Base-by-base conservation (phyloP, 148 eudicot genomes). In the Nepenthes mirabilis region DNA sequence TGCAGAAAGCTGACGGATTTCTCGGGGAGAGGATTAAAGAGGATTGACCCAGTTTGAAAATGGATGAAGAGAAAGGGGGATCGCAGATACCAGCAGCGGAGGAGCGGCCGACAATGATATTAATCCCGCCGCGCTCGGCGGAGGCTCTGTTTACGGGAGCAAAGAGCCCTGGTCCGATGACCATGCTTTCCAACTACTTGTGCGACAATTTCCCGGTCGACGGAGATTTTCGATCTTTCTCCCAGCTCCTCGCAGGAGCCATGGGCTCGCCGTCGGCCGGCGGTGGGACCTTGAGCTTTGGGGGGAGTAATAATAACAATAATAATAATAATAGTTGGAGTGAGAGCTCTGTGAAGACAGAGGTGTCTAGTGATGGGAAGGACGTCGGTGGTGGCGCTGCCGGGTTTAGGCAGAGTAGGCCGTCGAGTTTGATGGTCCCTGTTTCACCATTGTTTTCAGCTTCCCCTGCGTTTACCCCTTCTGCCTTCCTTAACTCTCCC, bases 241-340 rank as follows among this genome's bases (percentile, higher is more conserved):
- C 57, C 23, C 57, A 54, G 57, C 57, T 54, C 0, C 34, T 54
- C 3, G 57, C 57, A 5, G 57, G 57, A 5, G 57, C 57, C 11
- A 54, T 54, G 1, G 34, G 1, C 3, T 54, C 57, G 14, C 52
- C 52, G 12, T 11, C 52, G 0, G 13, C n/a, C 6, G 52, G 6
- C 52, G 52, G 14, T 10, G 12, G 52, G 1, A 5, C 10, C 13
- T 49, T 49, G 52, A 10, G 12, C 52, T 49, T 49, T 40, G 4
- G 4, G 45, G 45, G 45, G 52, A 12, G 11, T 45, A 11, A 45
- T 45, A 45, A 45, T 45, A 11, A 45, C 48, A 45, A 11, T 45
- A 11, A 23, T 23, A 23, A 23, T 23, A 23, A 40, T 4, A 40
- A 40, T 40, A 3, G 45, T 4, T 3, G 45, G 4, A 40, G 45